Evolutionary conservation across 106 monocot genomes (phyloP).

Genomic region (Dendrobium nobile): DNA sequence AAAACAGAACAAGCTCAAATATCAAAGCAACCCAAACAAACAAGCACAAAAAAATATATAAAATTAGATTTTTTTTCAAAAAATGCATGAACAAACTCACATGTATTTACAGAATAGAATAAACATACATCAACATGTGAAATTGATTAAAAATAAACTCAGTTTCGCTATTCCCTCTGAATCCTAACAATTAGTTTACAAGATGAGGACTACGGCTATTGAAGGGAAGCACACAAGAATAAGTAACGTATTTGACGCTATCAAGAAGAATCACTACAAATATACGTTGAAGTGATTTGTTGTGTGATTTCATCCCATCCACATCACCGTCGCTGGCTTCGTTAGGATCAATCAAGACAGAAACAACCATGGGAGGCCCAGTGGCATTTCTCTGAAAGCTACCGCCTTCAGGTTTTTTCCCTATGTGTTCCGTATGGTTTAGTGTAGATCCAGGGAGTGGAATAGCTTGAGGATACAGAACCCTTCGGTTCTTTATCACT

Average conservation of each 20-base stretch:
- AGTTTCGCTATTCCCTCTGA: too few species aligned
- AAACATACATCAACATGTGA: too few species aligned
- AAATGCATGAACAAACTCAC: too few species aligned
- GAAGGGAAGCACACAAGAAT: slow-evolving; percentile 62
- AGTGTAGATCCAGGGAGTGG: slow-evolving; percentile 43
- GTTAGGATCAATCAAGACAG: slow-evolving; percentile 80
- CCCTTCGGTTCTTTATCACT: slow-evolving; percentile 44
- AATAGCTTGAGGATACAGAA: slow-evolving; percentile 37
- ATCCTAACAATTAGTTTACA: slow-evolving; percentile 28
- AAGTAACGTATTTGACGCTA: slow-evolving; percentile 63
- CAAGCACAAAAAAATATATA: too few species aligned
- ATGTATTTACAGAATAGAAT: too few species aligned
- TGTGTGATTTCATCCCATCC: slow-evolving; percentile 25
- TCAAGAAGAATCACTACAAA: slow-evolving; percentile 76
- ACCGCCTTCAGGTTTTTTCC: slow-evolving; percentile 10
- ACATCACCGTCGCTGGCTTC: slow-evolving; percentile 58
- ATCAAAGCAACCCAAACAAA: too few species aligned
- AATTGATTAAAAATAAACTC: too few species aligned
- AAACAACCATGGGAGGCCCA: slow-evolving; percentile 56
- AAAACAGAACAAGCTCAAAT: too few species aligned
- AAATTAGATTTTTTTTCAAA: too few species aligned
- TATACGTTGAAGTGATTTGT: slow-evolving; percentile 51
- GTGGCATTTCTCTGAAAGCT: slow-evolving; percentile 14
- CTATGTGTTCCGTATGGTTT: slow-evolving; percentile 42
- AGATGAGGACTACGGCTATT: slow-evolving; percentile 44